phyloP scores from a whole-genome alignment of 768 basidiomycete species.

The Plicaturopsis crispa region DNA sequence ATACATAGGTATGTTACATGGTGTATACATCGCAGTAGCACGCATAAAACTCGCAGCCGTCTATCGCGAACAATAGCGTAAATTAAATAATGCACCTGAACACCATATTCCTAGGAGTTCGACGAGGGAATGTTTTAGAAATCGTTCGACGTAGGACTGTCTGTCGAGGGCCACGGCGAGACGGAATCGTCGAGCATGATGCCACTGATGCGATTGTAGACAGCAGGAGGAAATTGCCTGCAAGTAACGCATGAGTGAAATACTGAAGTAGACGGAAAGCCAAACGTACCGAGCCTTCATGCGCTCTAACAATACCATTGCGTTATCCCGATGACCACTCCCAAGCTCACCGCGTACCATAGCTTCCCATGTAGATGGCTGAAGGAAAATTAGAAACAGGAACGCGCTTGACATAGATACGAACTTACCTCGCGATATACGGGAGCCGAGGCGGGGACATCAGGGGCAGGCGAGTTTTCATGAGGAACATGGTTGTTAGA shows the following conservation, averaged over 20 bases:
- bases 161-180: conserved; percentile 43
- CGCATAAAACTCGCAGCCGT: too few species aligned
- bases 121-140: too few species aligned
- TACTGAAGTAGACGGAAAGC: neutral
- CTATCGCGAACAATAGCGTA: too few species aligned
- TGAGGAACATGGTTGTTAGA: conserved; percentile 82
- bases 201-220: conserved; percentile 72
- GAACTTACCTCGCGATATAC: conserved; percentile 74
- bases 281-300: conserved; percentile 59
- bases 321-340: conserved; percentile 64
- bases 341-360: conserved; percentile 93
- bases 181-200: conserved; percentile 69
- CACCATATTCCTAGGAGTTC: too few species aligned
- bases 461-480: conserved; percentile 28
- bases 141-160: too few species aligned
- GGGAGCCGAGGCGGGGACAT: conserved; percentile 39
- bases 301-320: conserved; percentile 60
- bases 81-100: too few species aligned
- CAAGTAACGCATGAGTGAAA: conserved; percentile 8
- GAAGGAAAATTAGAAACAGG: conserved; percentile 6
- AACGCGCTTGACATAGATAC: conserved; percentile 2
- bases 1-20: too few species aligned
- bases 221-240: conserved; percentile 72
- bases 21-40: too few species aligned
- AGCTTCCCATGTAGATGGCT: conserved; percentile 92